Percentiles rank a stretch among this genome's conserved stretches.
These are phyloP conservation scores for Fraxinus angustifolia DNA, from an alignment of 305 asterid genomes.

Conservation along the genomic window DNA sequence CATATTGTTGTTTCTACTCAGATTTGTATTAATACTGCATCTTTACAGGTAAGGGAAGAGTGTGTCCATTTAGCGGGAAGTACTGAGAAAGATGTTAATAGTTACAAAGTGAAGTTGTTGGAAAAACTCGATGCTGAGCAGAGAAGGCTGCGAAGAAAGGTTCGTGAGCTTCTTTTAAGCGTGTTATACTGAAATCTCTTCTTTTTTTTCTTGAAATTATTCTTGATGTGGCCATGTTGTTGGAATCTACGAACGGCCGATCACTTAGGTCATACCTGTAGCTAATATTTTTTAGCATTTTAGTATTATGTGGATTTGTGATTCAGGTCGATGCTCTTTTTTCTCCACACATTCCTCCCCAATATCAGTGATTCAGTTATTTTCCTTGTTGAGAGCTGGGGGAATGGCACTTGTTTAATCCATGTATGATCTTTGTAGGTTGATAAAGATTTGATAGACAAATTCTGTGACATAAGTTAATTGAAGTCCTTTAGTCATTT, in stretches of 20 bases:
- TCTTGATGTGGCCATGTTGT: not conserved
- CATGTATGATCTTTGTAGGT: not conserved
- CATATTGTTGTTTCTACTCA: constrained; percentile 2
- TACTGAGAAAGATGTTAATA: constrained; percentile 44
- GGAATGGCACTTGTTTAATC: not conserved
- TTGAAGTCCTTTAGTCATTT: not conserved
- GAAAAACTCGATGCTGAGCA: constrained; percentile 60
- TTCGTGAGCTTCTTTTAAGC: not conserved
- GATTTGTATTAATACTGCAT: constrained; percentile 8
- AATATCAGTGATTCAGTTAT: not conserved
- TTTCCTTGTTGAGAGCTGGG: not conserved
- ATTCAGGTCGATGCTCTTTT: not conserved
- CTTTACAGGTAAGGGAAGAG: constrained; percentile 58
- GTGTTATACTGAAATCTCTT: not conserved
- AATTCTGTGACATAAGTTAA: not conserved
- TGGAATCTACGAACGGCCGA: not conserved
- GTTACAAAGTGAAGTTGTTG: constrained; percentile 36
- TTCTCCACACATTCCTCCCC: not conserved
- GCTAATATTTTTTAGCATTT: not conserved
- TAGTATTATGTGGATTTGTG: not conserved
- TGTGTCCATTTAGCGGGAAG: constrained; percentile 71
- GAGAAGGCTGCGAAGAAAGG: constrained; percentile 57
- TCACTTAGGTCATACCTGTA: not conserved
- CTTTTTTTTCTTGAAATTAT: not conserved
- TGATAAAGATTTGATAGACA: not conserved